Conservation (phyloP, 2,329 filamentous ascomycete genomes). For the Aspergillus persii region DNA sequence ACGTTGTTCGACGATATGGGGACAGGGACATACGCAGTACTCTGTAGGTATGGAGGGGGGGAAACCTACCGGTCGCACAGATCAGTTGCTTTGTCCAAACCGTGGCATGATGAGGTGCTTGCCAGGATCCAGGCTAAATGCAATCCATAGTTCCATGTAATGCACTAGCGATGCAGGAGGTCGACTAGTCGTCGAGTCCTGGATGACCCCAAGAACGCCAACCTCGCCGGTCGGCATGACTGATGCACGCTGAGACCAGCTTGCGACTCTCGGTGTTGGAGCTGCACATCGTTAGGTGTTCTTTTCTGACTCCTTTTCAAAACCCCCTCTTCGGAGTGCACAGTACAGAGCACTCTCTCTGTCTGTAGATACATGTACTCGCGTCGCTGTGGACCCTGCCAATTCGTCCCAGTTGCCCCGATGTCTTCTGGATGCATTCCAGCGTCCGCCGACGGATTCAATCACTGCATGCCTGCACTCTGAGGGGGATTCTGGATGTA, state of each 20-base stretch:
- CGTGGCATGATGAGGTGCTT: background rate
- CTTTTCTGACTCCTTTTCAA: background rate
- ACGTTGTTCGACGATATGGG: background rate
- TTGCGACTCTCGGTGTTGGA: background rate
- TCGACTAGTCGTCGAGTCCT: background rate
- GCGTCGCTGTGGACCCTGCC: background rate
- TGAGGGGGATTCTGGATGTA: background rate
- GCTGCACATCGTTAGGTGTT: background rate
- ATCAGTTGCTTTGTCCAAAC: background rate
- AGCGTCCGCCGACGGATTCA: background rate
- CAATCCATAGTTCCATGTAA: background rate
- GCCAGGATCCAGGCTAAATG: background rate
- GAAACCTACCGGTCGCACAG: background rate
- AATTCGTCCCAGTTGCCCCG: background rate
- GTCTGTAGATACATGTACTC: background rate
- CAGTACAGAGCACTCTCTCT: background rate
- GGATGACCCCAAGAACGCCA: background rate
- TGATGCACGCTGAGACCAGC: background rate
- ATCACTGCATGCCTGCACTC: background rate
- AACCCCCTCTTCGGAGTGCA: background rate
- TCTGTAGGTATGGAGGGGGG: too few relatives aligned
- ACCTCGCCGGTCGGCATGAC: background rate
- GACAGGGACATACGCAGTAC: background rate
- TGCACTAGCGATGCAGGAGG: background rate
- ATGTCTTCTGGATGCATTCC: background rate